phyloP scores from a whole-genome alignment of 2,329 filamentous ascomycete genomes.

The Pseudogymnoascus sp. region DNA sequence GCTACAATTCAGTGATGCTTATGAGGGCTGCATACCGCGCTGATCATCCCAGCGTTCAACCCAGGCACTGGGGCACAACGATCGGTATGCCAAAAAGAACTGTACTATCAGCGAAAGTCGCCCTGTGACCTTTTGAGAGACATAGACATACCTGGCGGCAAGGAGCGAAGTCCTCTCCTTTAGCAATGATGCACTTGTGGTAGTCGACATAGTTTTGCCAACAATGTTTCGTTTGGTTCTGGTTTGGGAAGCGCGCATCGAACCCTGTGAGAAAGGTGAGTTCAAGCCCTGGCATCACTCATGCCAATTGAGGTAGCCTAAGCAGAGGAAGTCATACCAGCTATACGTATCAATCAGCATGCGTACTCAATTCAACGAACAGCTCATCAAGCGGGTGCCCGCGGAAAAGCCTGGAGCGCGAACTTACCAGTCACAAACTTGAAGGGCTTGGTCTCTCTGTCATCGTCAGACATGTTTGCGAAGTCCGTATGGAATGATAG shows the following conservation, averaged over 20 bases:
- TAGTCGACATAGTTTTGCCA: slow-evolving; percentile 99
- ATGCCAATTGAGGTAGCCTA: neutral
- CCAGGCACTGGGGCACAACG: slow-evolving; percentile 94
- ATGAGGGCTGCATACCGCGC: slow-evolving; percentile 59
- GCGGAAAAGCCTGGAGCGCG: slow-evolving; percentile 15
- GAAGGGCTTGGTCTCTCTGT: slow-evolving; percentile 96
- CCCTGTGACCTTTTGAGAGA: slow-evolving; percentile 15
- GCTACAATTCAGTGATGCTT: slow-evolving; percentile 19
- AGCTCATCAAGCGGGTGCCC: slow-evolving; percentile 17
- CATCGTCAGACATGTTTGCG: slow-evolving; percentile 82
- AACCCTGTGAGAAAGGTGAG: slow-evolving; percentile 55
- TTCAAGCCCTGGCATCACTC: neutral
- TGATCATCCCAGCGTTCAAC: slow-evolving; percentile 93
- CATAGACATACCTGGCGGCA: slow-evolving; percentile 73
- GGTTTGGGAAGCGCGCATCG: slow-evolving; percentile 97
- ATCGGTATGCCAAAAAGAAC: slow-evolving; percentile 96
- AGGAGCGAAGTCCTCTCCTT: slow-evolving; percentile 96
- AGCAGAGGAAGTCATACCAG: slow-evolving; percentile 34
- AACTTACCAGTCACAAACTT: slow-evolving; percentile 97
- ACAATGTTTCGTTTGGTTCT: slow-evolving; percentile 99
- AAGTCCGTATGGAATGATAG: slow-evolving; percentile 27
- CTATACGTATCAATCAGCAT: slow-evolving; percentile 35
- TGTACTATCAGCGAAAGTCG: slow-evolving; percentile 33
- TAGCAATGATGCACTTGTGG: slow-evolving; percentile 98
- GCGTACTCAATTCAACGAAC: slow-evolving; percentile 19